phyloP scores from a whole-genome alignment of 768 basidiomycete species.

The Tulasnella sp. region DNA sequence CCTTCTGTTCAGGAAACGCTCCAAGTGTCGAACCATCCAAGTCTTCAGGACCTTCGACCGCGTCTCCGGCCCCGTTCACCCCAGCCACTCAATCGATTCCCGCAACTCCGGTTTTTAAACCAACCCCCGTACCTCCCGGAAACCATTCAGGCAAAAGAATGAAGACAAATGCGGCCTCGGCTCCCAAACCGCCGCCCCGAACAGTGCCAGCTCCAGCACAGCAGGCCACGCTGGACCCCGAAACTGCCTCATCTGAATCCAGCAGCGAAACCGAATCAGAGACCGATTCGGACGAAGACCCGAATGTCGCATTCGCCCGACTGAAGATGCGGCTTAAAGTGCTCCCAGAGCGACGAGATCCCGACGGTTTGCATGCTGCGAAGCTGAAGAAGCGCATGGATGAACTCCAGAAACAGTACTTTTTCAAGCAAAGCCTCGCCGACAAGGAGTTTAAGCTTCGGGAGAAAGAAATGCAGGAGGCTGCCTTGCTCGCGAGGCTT shows the following conservation, averaged over 20 bases:
- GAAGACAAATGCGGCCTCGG: background rate
- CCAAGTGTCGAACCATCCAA: background rate
- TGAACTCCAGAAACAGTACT: conserved; percentile 48
- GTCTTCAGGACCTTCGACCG: background rate
- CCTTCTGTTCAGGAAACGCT: background rate
- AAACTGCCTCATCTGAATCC: background rate
- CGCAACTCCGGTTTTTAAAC: background rate
- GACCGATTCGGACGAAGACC: conserved; percentile 37
- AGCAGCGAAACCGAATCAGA: background rate
- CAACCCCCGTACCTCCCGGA: background rate
- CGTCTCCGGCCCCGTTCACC: background rate
- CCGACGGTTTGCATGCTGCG: conserved; percentile 13
- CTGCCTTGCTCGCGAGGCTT: conserved; percentile 27
- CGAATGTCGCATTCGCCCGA: conserved; percentile 53
- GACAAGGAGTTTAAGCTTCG: conserved; percentile 48
- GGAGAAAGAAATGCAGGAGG: conserved; percentile 43
- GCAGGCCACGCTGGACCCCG: background rate
- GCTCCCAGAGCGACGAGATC: conserved; percentile 35
- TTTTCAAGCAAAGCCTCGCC: conserved; percentile 64
- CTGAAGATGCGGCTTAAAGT: conserved; percentile 50
- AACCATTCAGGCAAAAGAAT: background rate
- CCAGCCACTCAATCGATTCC: background rate
- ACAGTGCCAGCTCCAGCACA: background rate
- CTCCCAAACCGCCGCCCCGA: background rate
- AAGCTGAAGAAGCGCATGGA: conserved; percentile 42